Base-by-base conservation (phyloP, 2,329 filamentous ascomycete species). In the Onygenales sp. region DNA sequence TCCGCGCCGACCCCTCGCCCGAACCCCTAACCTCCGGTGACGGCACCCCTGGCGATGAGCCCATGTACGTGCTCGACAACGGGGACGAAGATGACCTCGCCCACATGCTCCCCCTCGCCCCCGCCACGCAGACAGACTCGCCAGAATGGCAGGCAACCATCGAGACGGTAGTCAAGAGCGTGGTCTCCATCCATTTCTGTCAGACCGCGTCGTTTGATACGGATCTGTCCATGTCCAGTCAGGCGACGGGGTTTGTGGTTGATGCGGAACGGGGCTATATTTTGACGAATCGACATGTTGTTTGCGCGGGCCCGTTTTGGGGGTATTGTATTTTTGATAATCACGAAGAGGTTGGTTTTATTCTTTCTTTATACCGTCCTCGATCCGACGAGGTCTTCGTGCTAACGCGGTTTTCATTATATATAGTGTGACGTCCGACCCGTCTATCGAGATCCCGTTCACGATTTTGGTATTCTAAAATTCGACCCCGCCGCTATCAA, bases 271-370 rank as follows among this genome's bases (percentile, higher is more conserved):
- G 83, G 68, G 93, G 93, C 68, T 90, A 91, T 67, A 92, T 93
- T 62, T 72, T 93, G 68, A 93, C 88, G 9, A 93, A 93, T 68
- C 82, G 88, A 55, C 93, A 98, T 74, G 93, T 98, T 34, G 93
- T 97, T 42, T 90, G 93, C 59, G 81, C 93, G 0, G 93, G 93
- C 0, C 93, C 93, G 1, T 98, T 98, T 72, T 97, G 92, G 86
- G 93, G 93, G 47, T 96, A 95, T 73, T 91, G 88, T 67, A 91
- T 98, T 61, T 98, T 98, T 69, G 94, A 98, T 70, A 98, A 98
- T 67, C 93, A 98, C 70, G 93, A 98, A 68, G 83, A 86, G 70
- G 78, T 79, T 66, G 56, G 72, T 52, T 40, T 36, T 14, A 14
- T 32, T 39, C n/a, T 34, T 10, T 40, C 3, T 33, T 31, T 52